Evolutionary conservation across 805 yeast genomes (phyloP).

Genomic region (Tetrapisispora arboricola): DNA sequence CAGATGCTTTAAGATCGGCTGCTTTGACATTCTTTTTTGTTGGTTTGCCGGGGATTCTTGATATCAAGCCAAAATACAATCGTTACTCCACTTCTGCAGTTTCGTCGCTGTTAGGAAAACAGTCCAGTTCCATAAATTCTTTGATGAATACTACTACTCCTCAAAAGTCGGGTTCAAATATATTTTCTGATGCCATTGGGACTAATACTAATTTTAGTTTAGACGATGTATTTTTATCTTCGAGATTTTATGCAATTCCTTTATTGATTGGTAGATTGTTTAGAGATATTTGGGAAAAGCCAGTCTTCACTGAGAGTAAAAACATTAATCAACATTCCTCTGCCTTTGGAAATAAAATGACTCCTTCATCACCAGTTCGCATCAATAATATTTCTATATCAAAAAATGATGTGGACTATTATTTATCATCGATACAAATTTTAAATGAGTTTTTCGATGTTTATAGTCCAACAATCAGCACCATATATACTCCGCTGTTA

Average conservation of each 20-base stretch:
- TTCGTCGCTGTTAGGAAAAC: slow-evolving; percentile 19
- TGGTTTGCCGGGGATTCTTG: slow-evolving; percentile 35
- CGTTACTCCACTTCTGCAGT: slow-evolving; percentile 22
- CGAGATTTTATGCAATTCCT: slow-evolving; percentile 82
- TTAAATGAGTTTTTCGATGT: slow-evolving; percentile 60
- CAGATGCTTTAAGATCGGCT: slow-evolving; percentile 38
- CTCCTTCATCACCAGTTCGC: slow-evolving; percentile 4
- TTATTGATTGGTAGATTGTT: slow-evolving; percentile 68
- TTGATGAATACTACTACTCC: slow-evolving; percentile 5
- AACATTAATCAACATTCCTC: slow-evolving; percentile 6
- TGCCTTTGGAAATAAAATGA: neutral
- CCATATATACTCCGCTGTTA: slow-evolving; percentile 32
- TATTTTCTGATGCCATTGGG: slow-evolving; percentile 8
- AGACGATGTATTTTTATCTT: slow-evolving; percentile 79
- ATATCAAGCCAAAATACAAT: slow-evolving; percentile 34
- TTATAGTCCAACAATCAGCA: slow-evolving; percentile 39
- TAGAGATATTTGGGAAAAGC: slow-evolving; percentile 67
- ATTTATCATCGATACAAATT: slow-evolving; percentile 59
- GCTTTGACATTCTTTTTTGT: slow-evolving; percentile 36
- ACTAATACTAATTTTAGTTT: slow-evolving; percentile 29
- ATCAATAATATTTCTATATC: slow-evolving; percentile 21
- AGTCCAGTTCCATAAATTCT: slow-evolving; percentile 14
- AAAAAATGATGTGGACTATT: slow-evolving; percentile 48
- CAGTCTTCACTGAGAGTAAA: slow-evolving; percentile 43
- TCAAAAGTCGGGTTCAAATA: neutral